A percentile compares a stretch with the other conserved stretches of the same genome.
Conservation (phyloP, 345 rosid species). For the Cochlearia excelsa region DNA sequence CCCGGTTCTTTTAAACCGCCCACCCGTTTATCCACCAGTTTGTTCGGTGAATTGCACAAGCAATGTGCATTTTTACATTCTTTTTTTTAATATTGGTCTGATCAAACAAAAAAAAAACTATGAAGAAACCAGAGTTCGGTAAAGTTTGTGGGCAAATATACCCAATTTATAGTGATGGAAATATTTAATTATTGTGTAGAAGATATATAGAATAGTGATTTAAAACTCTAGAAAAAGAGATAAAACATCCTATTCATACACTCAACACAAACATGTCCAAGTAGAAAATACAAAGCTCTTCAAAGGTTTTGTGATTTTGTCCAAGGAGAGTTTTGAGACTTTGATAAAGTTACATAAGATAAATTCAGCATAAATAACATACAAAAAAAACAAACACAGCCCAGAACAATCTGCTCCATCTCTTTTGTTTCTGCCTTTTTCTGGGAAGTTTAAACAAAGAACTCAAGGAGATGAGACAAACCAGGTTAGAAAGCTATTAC, state of each 20-base stretch:
- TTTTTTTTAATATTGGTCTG: no score
- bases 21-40: no score
- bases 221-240: neutral
- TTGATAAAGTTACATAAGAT: conserved; percentile 25
- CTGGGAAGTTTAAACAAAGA: neutral
- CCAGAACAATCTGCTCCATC: conserved; percentile 29
- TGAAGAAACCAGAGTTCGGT: no score
- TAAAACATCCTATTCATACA: conserved; percentile 29
- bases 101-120: no score
- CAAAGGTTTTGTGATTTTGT: conserved; percentile 11
- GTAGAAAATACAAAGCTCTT: conserved; percentile 35
- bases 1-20: no score
- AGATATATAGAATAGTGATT: neutral
- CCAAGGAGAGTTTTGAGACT: conserved; percentile 6
- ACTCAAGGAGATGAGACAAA: conserved; percentile 19
- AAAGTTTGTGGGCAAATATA: no score
- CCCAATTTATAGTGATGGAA: no score
- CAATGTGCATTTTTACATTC: no score
- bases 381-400: conserved; percentile 26
- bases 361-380: conserved; percentile 19
- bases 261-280: conserved; percentile 29
- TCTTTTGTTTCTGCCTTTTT: neutral
- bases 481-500: conserved; percentile 33
- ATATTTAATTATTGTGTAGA: no score
- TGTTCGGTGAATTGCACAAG: no score